phyloP scores from a whole-genome alignment of 192 early-diverging fungal species.

The Rhizoclosmatium sp. region DNA sequence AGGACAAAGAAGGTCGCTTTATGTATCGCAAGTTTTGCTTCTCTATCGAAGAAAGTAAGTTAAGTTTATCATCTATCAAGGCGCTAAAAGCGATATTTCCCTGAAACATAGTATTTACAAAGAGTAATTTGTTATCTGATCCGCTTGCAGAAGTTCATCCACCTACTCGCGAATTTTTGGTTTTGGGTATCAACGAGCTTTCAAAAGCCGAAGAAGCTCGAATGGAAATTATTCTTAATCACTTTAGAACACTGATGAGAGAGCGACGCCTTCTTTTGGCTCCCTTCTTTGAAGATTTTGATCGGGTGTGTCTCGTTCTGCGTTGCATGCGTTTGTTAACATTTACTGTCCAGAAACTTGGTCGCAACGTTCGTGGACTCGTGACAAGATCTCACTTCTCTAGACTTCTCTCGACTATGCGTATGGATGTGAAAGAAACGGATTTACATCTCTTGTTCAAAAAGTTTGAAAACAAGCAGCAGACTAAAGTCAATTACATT shows the following conservation, averaged over 20 bases:
- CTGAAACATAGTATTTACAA: slow-evolving; percentile 54
- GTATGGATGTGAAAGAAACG: slow-evolving; percentile 55
- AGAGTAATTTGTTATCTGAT: slow-evolving; percentile 56
- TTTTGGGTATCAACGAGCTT: slow-evolving; percentile 53
- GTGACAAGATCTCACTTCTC: slow-evolving; percentile 65
- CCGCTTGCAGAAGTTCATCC: slow-evolving; percentile 55
- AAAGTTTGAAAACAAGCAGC: slow-evolving; percentile 53
- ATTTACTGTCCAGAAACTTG: slow-evolving; percentile 40
- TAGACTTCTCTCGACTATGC: slow-evolving; percentile 55
- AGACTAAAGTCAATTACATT: slow-evolving; percentile 60
- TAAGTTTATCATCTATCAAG: neutral
- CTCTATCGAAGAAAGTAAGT: slow-evolving; percentile 53
- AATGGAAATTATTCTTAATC: slow-evolving; percentile 48
- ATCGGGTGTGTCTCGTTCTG: slow-evolving; percentile 38
- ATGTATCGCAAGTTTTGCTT: slow-evolving; percentile 56
- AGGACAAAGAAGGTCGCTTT: slow-evolving; percentile 48
- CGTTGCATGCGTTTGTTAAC: neutral
- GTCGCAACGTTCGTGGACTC: slow-evolving; percentile 49
- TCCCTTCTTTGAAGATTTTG: slow-evolving; percentile 65
- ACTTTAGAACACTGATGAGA: slow-evolving; percentile 45
- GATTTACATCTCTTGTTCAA: slow-evolving; percentile 62
- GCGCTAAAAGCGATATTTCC: neutral
- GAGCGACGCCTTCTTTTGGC: slow-evolving; percentile 53
- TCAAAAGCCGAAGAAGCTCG: slow-evolving; percentile 50
- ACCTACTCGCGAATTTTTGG: slow-evolving; percentile 52